Percentiles rank a stretch among this genome's conserved stretches.
These are phyloP conservation scores for Coemansia sp. DNA, from an alignment of 371 early-diverging fungal genomes.

Conservation along the genomic window DNA sequence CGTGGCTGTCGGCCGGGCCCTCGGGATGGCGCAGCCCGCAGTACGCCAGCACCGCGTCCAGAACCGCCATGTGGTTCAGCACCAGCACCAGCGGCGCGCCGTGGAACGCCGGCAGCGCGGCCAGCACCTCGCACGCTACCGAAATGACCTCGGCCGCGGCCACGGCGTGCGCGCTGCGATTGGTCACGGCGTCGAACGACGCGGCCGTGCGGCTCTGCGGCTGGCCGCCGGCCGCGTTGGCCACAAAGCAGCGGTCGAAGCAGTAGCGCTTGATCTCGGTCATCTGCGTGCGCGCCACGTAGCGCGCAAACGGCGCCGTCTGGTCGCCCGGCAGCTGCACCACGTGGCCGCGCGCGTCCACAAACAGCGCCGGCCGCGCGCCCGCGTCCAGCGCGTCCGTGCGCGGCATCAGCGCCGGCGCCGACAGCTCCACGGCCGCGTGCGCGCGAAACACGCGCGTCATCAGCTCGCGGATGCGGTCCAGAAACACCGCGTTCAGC, in stretches of 20 bases:
- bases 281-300: conserved; percentile 70
- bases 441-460: conserved; percentile 81
- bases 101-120: conserved; percentile 71
- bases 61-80: conserved; percentile 44
- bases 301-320: conserved; percentile 90
- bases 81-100: conserved; percentile 24
- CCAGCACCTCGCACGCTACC: conserved; percentile 80
- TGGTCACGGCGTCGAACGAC: conserved; percentile 89
- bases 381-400: conserved; percentile 59
- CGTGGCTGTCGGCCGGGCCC: conserved; percentile 18
- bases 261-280: conserved; percentile 80
- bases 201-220: conserved; percentile 78
- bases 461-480: conserved; percentile 72
- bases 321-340: conserved; percentile 90
- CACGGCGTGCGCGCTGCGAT: conserved; percentile 62
- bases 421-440: conserved; percentile 79
- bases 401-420: conserved; percentile 86
- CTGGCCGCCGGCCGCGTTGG: conserved; percentile 74
- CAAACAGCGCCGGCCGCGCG: conserved; percentile 64
- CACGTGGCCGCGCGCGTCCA: conserved; percentile 80
- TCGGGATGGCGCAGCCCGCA: conserved; percentile 43
- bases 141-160: conserved; percentile 90
- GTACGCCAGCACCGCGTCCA: conserved; percentile 50
- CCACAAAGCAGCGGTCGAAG: conserved; percentile 82
- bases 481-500: conserved; percentile 66